A percentile compares a stretch with the other conserved stretches of the same genome.
phyloP scores from a whole-genome alignment of 2,329 filamentous ascomycete species.

The Eutypella sp. region DNA sequence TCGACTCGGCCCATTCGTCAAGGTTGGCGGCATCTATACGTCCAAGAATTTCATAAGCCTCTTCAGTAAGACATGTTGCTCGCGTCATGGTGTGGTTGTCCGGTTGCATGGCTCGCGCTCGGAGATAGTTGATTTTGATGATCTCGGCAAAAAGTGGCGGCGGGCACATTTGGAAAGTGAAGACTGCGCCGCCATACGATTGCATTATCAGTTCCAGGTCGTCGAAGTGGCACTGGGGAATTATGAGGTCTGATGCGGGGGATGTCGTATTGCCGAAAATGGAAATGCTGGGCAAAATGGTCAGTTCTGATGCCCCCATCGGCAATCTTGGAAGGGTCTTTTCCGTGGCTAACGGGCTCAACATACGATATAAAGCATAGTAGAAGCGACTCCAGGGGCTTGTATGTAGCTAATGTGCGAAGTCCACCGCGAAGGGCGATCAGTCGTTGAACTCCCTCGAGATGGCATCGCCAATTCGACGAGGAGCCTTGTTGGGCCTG shows the following conservation, averaged over 20 bases:
- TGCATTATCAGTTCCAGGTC: slow-evolving; percentile 21
- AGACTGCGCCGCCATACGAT: slow-evolving; percentile 10
- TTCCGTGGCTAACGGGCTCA: too few relatives aligned
- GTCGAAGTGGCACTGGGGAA: slow-evolving; percentile 18
- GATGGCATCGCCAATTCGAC: slow-evolving; percentile 29
- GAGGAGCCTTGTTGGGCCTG: slow-evolving; percentile 27
- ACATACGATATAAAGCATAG: slow-evolving; percentile 18
- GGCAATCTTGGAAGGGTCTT: too few relatives aligned
- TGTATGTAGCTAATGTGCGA: slow-evolving; percentile 12
- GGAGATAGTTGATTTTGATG: slow-evolving; percentile 32
- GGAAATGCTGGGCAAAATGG: slow-evolving; percentile 18
- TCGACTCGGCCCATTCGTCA: slow-evolving; percentile 24
- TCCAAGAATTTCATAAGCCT: slow-evolving; percentile 18
- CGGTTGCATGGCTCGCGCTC: slow-evolving; percentile 13
- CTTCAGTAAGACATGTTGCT: slow-evolving; percentile 4
- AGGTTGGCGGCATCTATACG: slow-evolving; percentile 25
- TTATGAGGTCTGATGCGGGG: slow-evolving; percentile 26
- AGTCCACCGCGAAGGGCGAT: slow-evolving; percentile 30
- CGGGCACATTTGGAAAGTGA: slow-evolving; percentile 26
- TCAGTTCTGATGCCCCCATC: slow-evolving; percentile 7
- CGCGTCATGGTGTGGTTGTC: not conserved
- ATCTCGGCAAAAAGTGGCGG: slow-evolving; percentile 27
- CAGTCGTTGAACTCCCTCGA: slow-evolving; percentile 28
- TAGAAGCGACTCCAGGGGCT: slow-evolving; percentile 18
- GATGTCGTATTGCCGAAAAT: slow-evolving; percentile 33